Conservation (phyloP, 2,329 filamentous ascomycete species). For the Mycogone perniciosa region DNA sequence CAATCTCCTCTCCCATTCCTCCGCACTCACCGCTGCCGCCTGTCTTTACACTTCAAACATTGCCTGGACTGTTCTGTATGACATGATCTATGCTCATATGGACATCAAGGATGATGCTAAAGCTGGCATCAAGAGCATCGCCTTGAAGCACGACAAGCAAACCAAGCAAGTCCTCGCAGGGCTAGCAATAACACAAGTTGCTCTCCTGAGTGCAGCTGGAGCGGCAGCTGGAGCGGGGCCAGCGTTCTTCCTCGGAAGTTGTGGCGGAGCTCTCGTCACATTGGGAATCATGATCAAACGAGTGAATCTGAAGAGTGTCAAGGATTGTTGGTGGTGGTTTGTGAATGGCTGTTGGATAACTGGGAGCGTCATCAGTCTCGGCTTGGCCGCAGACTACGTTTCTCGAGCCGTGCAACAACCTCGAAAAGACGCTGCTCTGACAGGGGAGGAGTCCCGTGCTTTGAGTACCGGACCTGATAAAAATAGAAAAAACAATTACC, state of each 20-base stretch:
- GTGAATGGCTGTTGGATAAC: slow-evolving; percentile 64
- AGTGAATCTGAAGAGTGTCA: slow-evolving; percentile 59
- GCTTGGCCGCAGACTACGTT: slow-evolving; percentile 55
- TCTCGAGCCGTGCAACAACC: slow-evolving; percentile 23
- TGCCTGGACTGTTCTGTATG: slow-evolving; percentile 82
- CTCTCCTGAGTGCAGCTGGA: slow-evolving; percentile 64
- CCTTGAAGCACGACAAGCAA: slow-evolving; percentile 67
- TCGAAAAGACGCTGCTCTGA: background rate
- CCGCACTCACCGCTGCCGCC: slow-evolving; percentile 59
- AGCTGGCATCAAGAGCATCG: slow-evolving; percentile 84
- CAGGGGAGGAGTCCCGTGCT: background rate
- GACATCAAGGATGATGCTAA: slow-evolving; percentile 81
- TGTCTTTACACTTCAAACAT: slow-evolving; percentile 72
- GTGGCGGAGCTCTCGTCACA: slow-evolving; percentile 55
- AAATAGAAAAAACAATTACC: background rate
- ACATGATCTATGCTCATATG: slow-evolving; percentile 93
- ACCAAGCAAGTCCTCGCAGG: slow-evolving; percentile 71
- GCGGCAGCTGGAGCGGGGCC: slow-evolving; percentile 60
- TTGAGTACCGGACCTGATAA: background rate
- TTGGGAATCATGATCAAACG: slow-evolving; percentile 61
- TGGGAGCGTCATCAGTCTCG: slow-evolving; percentile 54
- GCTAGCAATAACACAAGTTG: slow-evolving; percentile 62
- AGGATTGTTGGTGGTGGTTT: slow-evolving; percentile 73
- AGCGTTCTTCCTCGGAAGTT: slow-evolving; percentile 61
- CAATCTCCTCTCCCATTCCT: slow-evolving; percentile 58